Conservation (phyloP, 306 rosid species). For the Sicyos edulis region DNA sequence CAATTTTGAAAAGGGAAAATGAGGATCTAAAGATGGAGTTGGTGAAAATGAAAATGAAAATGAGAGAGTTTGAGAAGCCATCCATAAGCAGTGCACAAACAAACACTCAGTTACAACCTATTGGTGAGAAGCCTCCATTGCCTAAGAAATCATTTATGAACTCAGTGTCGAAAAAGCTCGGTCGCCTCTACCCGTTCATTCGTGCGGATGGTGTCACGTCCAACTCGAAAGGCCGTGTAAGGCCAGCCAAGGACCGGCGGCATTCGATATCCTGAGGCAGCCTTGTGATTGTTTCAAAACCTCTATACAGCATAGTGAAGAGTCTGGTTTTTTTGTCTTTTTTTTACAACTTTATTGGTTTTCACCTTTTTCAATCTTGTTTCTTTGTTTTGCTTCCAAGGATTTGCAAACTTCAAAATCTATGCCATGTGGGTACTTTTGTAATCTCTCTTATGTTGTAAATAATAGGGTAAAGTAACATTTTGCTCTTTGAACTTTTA, state of each 20-base stretch:
- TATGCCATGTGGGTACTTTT: background rate
- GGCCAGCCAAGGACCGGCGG: conserved; percentile 64
- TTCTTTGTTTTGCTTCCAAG: conserved; percentile 3
- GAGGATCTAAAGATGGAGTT: conserved; percentile 68
- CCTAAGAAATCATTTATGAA: conserved; percentile 72
- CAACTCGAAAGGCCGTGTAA: conserved; percentile 43
- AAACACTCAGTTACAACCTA: background rate
- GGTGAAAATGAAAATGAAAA: conserved; percentile 62
- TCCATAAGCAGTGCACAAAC: conserved; percentile 41
- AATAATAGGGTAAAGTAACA: background rate
- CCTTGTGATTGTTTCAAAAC: background rate
- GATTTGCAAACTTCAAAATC: background rate
- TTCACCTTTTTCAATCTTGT: background rate
- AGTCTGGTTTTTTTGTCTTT: background rate
- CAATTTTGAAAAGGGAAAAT: conserved; percentile 57
- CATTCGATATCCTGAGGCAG: conserved; percentile 69
- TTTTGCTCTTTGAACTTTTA: too few species aligned
- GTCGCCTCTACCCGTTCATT: conserved; percentile 31
- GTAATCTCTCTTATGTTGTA: conserved; percentile 10
- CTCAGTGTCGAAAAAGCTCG: conserved; percentile 61
- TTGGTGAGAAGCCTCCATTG: conserved; percentile 55
- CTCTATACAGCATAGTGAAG: conserved; percentile 15
- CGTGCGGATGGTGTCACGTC: conserved; percentile 50
- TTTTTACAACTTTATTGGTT: conserved; percentile 17
- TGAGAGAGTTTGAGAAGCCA: conserved; percentile 61